Percentiles rank a stretch among this genome's conserved stretches.
phyloP scores from a whole-genome alignment of 768 basidiomycete genomes.

The Chalciporus chontae region DNA sequence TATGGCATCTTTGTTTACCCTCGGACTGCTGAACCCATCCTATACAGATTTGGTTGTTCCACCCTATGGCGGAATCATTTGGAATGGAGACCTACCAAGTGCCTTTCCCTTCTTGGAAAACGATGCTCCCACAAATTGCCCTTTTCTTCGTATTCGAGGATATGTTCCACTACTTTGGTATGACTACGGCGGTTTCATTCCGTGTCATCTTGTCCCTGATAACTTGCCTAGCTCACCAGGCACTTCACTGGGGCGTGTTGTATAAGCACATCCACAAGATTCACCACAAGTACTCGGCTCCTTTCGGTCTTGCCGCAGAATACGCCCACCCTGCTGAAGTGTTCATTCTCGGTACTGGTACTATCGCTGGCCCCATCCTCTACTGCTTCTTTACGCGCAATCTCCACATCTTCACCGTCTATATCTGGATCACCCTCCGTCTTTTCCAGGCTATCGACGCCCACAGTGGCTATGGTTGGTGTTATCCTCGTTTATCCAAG shows the following conservation, averaged over 20 bases:
- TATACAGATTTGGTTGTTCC: slow-evolving; percentile 84
- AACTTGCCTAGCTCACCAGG: slow-evolving; percentile 68
- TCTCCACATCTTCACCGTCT: slow-evolving; percentile 91
- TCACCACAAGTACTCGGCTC: slow-evolving; percentile 96
- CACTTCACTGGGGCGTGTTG: slow-evolving; percentile 77
- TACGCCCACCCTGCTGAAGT: slow-evolving; percentile 98
- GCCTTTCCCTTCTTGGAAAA: slow-evolving; percentile 74
- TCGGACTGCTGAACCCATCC: not conserved
- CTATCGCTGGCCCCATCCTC: slow-evolving; percentile 82
- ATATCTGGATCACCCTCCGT: slow-evolving; percentile 89
- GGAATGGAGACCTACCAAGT: slow-evolving; percentile 94
- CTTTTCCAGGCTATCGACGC: slow-evolving; percentile 98
- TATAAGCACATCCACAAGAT: slow-evolving; percentile 96
- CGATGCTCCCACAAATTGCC: slow-evolving; percentile 72
- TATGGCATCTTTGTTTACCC: not conserved
- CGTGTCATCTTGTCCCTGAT: slow-evolving; percentile 1
- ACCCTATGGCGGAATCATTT: slow-evolving; percentile 80
- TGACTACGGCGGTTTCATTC: slow-evolving; percentile 14
- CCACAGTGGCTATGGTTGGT: slow-evolving; percentile 90
- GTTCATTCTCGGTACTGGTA: slow-evolving; percentile 90
- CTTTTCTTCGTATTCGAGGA: slow-evolving; percentile 97
- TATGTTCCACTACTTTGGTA: slow-evolving; percentile 87
- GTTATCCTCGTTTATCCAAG: not conserved
- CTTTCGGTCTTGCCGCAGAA: slow-evolving; percentile 96
- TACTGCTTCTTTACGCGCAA: slow-evolving; percentile 71